Conservation (phyloP, 768 basidiomycete genomes). For the Rhodotorula babjevae region DNA sequence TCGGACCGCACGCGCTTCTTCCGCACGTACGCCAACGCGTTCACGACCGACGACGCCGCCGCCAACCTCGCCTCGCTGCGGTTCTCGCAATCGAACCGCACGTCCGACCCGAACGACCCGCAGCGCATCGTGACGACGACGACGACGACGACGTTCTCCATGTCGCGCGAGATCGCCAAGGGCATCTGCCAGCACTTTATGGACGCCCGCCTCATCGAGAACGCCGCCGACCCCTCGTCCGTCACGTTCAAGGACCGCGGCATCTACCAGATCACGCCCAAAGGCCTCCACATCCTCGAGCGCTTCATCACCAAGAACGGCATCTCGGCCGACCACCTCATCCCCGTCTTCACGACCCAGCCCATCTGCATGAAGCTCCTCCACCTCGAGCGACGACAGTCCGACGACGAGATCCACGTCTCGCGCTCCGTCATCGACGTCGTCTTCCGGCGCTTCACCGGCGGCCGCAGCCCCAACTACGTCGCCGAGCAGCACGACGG, state of each 20-base stretch:
- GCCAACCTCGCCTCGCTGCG: constrained; percentile 89
- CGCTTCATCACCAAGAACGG: constrained; percentile 99
- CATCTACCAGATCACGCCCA: constrained; percentile 89
- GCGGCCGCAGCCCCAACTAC: constrained; percentile 80
- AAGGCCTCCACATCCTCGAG: constrained; percentile 96
- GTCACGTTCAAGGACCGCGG: constrained; percentile 96
- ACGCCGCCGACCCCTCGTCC: constrained; percentile 81
- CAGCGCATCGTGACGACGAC: constrained; percentile 97
- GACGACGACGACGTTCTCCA: constrained; percentile 97
- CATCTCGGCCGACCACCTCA: constrained; percentile 87
- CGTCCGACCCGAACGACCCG: constrained; percentile 96
- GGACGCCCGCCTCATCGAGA: constrained; percentile 96
- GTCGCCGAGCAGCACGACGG: constrained; percentile 61
- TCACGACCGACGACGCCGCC: constrained; percentile 89
- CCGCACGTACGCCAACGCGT: constrained; percentile 86
- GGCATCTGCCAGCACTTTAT: constrained; percentile 99
- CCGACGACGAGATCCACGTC: constrained; percentile 96
- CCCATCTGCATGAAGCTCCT: constrained; percentile 97
- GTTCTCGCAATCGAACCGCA: constrained; percentile 97
- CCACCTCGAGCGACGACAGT: constrained; percentile 84
- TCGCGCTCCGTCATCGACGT: constrained; percentile 89
- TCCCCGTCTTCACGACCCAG: constrained; percentile 80
- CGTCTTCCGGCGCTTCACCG: constrained; percentile 80
- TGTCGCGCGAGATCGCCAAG: constrained; percentile 99
- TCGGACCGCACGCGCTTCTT: constrained; percentile 91